Conservation (phyloP, 179 eudicot genomes). For the Pouteria campechiana region DNA sequence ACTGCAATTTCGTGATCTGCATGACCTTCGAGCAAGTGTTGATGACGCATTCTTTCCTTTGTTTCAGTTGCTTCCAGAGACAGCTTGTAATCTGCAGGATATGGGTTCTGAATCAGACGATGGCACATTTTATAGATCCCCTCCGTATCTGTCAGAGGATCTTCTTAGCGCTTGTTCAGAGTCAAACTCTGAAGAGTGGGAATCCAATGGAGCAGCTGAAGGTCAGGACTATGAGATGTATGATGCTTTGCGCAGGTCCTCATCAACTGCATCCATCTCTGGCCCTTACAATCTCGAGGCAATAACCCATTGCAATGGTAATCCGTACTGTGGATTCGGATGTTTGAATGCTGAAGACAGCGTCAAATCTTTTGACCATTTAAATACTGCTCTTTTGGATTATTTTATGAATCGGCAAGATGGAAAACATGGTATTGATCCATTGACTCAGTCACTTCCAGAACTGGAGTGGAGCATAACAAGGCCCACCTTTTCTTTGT, state of each 20-base stretch:
- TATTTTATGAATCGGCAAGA: constrained; percentile 35
- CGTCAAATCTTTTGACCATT: constrained; percentile 28
- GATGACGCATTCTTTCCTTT: constrained; percentile 65
- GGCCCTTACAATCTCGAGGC: constrained; percentile 30
- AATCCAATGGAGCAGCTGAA: constrained; percentile 41
- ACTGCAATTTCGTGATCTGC: constrained; percentile 70
- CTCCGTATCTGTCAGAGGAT: constrained; percentile 71
- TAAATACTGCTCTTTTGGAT: constrained; percentile 28
- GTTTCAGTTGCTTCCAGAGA: constrained; percentile 87
- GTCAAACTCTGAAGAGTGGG: constrained; percentile 84
- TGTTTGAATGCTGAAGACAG: constrained; percentile 11
- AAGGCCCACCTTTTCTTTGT: constrained; percentile 23
- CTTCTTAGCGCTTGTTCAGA: constrained; percentile 47
- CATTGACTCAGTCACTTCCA: constrained; percentile 79
- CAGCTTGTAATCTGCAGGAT: constrained; percentile 26
- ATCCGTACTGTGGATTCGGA: constrained; percentile 11
- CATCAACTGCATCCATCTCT: constrained; percentile 51
- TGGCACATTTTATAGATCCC: constrained; percentile 78
- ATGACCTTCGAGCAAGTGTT: constrained; percentile 23
- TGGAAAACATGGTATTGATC: constrained; percentile 13
- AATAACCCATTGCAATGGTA: constrained; percentile 11
- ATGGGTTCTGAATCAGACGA: constrained; percentile 70
- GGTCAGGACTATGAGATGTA: constrained; percentile 34
- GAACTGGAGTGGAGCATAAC: constrained; percentile 66
- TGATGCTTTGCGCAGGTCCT: constrained; percentile 40